phyloP scores from a whole-genome alignment of 768 basidiomycete genomes.

The Lactifluus piperatus region DNA sequence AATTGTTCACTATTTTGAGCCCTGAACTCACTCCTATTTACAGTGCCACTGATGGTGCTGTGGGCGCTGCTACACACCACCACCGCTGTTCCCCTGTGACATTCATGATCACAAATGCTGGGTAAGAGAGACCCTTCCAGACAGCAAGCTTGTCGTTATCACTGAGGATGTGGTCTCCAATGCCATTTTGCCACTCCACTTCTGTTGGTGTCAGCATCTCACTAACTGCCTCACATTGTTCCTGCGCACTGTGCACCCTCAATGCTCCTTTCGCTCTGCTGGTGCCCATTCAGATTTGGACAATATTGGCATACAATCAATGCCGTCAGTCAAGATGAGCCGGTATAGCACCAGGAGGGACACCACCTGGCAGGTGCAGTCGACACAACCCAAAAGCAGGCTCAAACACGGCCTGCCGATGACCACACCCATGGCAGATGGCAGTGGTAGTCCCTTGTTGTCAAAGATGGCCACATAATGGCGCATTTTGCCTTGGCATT shows the following conservation, averaged over 20 bases:
- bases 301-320: conserved; percentile 17
- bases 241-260: conserved; percentile 36
- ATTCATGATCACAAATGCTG: conserved; percentile 58
- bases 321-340: conserved; percentile 10
- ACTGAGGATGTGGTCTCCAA: conserved; percentile 69
- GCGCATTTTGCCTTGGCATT: conserved; percentile 16
- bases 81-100: conserved; percentile 58
- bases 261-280: conserved; percentile 25
- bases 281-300: conserved; percentile 18
- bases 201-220: conserved; percentile 49
- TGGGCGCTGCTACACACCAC: too few species aligned
- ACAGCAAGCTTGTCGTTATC: conserved; percentile 42
- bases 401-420: conserved; percentile 11
- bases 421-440: conserved; percentile 12
- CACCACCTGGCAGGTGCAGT: not conserved
- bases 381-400: not conserved
- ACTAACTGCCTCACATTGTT: conserved; percentile 41
- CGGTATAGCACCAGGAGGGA: not conserved
- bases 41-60: conserved; percentile 59
- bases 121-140: conserved; percentile 54
- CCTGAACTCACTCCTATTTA: conserved; percentile 8
- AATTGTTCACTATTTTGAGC: not conserved
- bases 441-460: conserved; percentile 14
- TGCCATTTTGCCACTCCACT: conserved; percentile 59
- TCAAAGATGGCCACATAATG: conserved; percentile 17